These are phyloP conservation scores for Bauhinia variegata DNA, from an alignment of 306 rosid species.

Conservation along the genomic window DNA sequence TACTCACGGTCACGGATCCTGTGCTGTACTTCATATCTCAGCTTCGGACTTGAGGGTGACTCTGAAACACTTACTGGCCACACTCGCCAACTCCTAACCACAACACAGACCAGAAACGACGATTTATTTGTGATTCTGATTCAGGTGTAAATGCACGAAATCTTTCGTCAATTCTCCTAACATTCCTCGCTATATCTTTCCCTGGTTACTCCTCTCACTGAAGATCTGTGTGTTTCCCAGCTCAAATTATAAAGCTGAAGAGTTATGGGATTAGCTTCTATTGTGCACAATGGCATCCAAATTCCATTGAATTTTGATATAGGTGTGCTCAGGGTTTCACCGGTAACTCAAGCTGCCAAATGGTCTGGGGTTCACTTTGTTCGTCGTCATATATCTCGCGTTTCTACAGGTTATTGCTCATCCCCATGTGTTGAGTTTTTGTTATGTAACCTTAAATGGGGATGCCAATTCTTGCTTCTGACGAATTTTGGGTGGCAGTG, in stretches of 20 bases:
- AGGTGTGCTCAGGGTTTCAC: conserved; percentile 36
- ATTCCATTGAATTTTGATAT: conserved; percentile 40
- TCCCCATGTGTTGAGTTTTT: not conserved
- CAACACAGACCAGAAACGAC: not conserved
- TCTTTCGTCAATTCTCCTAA: not conserved
- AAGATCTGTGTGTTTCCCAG: not conserved
- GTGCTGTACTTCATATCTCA: too few relatives aligned
- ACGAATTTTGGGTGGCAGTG: conserved; percentile 46
- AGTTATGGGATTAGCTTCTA: conserved; percentile 71
- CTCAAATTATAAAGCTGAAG: not conserved
- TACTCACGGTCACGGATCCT: too few relatives aligned
- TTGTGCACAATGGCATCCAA: conserved; percentile 49
- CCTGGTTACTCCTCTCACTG: not conserved
- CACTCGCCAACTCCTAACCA: not conserved
- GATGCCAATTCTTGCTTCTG: conserved; percentile 13
- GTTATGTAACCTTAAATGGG: not conserved
- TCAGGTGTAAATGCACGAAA: not conserved
- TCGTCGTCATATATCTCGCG: conserved; percentile 37
- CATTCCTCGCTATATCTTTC: too few relatives aligned
- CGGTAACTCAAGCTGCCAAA: conserved; percentile 41
- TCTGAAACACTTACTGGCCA: conserved; percentile 9
- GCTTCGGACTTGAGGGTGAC: too few relatives aligned
- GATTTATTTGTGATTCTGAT: not conserved
- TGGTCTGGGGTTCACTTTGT: conserved; percentile 32
- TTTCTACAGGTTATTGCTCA: conserved; percentile 50